A percentile compares a stretch with the other conserved stretches of the same genome.
These are phyloP conservation scores for Eucalyptus grandis DNA, from an alignment of 345 rosid species.

Conservation along the genomic window DNA sequence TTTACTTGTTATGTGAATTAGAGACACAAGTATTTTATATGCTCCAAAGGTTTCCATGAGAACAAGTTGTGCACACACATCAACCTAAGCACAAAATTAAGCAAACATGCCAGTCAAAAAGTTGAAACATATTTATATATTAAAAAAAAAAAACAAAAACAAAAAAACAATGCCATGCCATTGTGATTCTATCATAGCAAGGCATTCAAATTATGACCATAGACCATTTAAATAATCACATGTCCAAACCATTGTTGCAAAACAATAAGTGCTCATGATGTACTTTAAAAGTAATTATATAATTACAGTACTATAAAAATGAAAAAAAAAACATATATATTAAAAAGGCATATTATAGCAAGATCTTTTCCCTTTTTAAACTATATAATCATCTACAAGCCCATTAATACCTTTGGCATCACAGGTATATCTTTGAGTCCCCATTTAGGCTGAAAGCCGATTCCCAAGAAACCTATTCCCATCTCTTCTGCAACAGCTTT, in stretches of 20 bases:
- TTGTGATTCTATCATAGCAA: neutral
- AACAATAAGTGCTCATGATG: neutral
- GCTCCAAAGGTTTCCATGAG: neutral
- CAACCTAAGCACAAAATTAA: neutral
- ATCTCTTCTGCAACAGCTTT: constrained; percentile 99
- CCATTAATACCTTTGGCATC: constrained; percentile 84
- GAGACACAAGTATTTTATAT: neutral
- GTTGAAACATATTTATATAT: neutral
- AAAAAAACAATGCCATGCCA: neutral
- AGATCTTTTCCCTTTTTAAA: neutral
- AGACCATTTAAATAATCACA: neutral
- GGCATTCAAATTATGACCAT: neutral
- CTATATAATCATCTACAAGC: neutral
- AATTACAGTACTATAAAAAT: neutral
- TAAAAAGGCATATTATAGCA: neutral
- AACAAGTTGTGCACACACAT: neutral
- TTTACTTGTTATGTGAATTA: neutral
- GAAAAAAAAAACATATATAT: neutral
- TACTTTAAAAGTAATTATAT: neutral
- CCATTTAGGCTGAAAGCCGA: constrained; percentile 98
- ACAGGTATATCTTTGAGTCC: constrained; percentile 74
- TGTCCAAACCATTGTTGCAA: neutral
- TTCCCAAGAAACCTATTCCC: constrained; percentile 98
- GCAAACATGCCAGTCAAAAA: neutral
- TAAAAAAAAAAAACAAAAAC: neutral